Conservation (phyloP, 805 yeast species). For the Kluyveromyces dobzhanskii region DNA sequence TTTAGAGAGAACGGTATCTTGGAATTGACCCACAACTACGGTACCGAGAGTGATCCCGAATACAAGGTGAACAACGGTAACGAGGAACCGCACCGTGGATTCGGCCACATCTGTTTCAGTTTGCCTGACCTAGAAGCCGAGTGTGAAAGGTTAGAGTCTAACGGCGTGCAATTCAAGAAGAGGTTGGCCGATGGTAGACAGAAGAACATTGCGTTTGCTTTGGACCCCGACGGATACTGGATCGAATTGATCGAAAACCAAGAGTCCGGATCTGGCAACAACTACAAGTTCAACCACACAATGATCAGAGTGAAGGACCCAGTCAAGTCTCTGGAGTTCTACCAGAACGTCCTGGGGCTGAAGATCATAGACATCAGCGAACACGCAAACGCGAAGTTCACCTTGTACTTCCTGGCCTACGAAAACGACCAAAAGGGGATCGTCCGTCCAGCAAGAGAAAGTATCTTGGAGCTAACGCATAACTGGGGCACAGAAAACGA, state of each 20-base stretch:
- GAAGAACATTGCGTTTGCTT: slow-evolving; percentile 84
- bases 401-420: slow-evolving; percentile 80
- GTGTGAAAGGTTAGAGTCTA: slow-evolving; percentile 48
- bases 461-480: slow-evolving; percentile 82
- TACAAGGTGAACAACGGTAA: slow-evolving; percentile 74
- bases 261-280: slow-evolving; percentile 11
- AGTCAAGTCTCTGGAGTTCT: slow-evolving; percentile 63
- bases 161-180: slow-evolving; percentile 73
- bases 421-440: slow-evolving; percentile 36
- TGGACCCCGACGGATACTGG: slow-evolving; percentile 98
- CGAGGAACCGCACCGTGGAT: slow-evolving; percentile 76
- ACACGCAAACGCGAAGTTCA: slow-evolving; percentile 65
- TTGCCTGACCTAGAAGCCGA: slow-evolving; percentile 67
- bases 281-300: slow-evolving; percentile 61
- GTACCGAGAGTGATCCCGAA: slow-evolving; percentile 49
- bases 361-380: slow-evolving; percentile 50
- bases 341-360: slow-evolving; percentile 75
- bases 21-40: slow-evolving; percentile 78
- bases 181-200: slow-evolving; percentile 85
- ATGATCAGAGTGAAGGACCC: slow-evolving; percentile 94
- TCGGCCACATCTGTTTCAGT: slow-evolving; percentile 87
- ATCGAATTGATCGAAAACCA: slow-evolving; percentile 69
- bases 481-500: slow-evolving; percentile 94
- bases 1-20: slow-evolving; percentile 50
- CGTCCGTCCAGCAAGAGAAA: slow-evolving; percentile 42